A percentile compares a stretch with the other conserved stretches of the same genome.
Conservation (phyloP, 805 yeast genomes). For the Lachancea waltii region DNA sequence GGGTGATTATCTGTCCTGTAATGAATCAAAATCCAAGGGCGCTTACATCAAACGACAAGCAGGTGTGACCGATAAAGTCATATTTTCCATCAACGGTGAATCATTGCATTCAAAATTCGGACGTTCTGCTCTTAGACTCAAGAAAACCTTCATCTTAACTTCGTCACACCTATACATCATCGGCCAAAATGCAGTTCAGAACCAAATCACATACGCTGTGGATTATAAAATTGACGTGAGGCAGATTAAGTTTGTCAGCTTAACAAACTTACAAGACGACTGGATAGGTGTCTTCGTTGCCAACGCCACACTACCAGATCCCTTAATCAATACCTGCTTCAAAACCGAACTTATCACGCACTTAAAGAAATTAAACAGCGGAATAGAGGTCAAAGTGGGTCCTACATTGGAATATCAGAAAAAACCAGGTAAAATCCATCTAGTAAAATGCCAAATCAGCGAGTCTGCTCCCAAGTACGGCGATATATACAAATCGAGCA, state of each 20-base stretch:
- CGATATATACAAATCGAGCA: constrained; percentile 82
- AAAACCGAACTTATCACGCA: constrained; percentile 85
- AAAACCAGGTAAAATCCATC: constrained; percentile 76
- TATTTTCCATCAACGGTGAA: constrained; percentile 80
- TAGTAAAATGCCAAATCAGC: constrained; percentile 62
- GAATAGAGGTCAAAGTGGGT: constrained; percentile 58
- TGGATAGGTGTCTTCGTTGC: constrained; percentile 64
- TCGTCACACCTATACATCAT: constrained; percentile 56
- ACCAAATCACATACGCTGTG: constrained; percentile 48
- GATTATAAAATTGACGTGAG: constrained; percentile 60
- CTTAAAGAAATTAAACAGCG: constrained; percentile 53
- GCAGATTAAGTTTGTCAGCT: constrained; percentile 52
- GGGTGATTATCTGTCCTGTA: constrained; percentile 93
- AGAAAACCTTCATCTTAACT: constrained; percentile 68
- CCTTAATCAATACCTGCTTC: constrained; percentile 70
- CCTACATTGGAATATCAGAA: constrained; percentile 76
- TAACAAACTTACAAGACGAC: constrained; percentile 80
- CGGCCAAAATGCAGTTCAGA: constrained; percentile 64
- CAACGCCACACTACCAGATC: constrained; percentile 54
- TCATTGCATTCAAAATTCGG: constrained; percentile 82
- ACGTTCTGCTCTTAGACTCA: constrained; percentile 74
- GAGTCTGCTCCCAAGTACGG: constrained; percentile 56
- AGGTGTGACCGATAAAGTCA: constrained; percentile 62
- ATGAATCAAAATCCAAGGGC: constrained; percentile 70
- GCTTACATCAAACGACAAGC: constrained; percentile 62